Evolutionary conservation across 164 flowering plant species (phyloP), one percentile per base, ranked within the genome.

Genomic region (Vitis riparia): DNA sequence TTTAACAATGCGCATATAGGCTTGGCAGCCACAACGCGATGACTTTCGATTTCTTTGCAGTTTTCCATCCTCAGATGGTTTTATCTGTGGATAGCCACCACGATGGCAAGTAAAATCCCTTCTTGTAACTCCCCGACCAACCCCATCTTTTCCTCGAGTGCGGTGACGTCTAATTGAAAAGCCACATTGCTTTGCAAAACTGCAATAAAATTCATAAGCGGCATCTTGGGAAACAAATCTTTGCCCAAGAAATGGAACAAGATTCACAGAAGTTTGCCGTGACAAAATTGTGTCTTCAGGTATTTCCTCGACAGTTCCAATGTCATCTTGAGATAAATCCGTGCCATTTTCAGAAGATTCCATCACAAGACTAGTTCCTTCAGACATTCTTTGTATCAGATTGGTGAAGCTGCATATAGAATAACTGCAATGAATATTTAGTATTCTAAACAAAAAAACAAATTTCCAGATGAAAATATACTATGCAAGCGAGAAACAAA

Each of bases 31-130:
- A 79, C 97, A 92, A 49, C 92, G 90, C 7, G 95, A 81, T 66
- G 97, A 90, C 68, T 89, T 92, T 9, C 93, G 75, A 71, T 92
- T 92, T 68, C 95, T 85, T 63, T 90, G 94, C 71, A 84, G 58
- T 79, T 90, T 88, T 32, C 88, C 88, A 68, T 90, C 93, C 27
- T 86, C 94, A 4, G 88, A 82, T 49, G 87, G 90, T 75, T 88
- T 92, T 51, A 80, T 60, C 77, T 86, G 94, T 51, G 97, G 91
- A 79, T 75, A 85, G 9, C 97, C 97, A 70, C 91, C 92, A 71
- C 93, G 88, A 68, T 92, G 94, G 76, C 97, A 92, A 55, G 92
- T 85, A 56, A 92, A 92, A 84, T 92, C 93, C 77, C 97, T 82
- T 69, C 97, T 82, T 37, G 94, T 90, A 62, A 90, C 76, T 67